Percentiles rank a stretch among this genome's conserved stretches.
These are phyloP conservation scores for Aphanoascus verrucosus DNA, from an alignment of 2,329 filamentous ascomycete species.

Conservation along the genomic window DNA sequence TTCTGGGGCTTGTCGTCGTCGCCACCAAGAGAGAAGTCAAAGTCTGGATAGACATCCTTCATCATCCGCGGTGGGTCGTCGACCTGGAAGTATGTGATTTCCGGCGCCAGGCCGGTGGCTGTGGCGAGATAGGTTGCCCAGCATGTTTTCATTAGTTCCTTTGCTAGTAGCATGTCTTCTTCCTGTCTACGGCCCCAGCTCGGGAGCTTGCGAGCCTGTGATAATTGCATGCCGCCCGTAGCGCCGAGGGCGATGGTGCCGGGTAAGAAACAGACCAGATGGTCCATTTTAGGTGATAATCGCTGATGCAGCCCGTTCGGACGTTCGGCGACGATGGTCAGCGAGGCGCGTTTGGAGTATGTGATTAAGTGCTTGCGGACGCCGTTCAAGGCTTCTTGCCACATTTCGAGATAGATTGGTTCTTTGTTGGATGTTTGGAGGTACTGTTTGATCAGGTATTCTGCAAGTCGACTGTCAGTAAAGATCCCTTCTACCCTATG, in stretches of 20 bases:
- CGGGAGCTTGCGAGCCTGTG: slow-evolving; percentile 59
- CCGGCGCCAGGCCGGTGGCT: slow-evolving; percentile 79
- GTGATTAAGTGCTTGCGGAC: slow-evolving; percentile 87
- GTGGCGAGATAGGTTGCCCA: slow-evolving; percentile 95
- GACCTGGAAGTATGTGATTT: slow-evolving; percentile 86
- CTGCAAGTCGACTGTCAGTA: slow-evolving; percentile 29
- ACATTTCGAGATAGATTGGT: slow-evolving; percentile 79
- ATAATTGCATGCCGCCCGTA: slow-evolving; percentile 66
- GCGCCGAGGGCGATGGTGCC: slow-evolving; percentile 85
- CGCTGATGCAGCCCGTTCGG: slow-evolving; percentile 57
- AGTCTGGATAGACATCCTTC: slow-evolving; percentile 22
- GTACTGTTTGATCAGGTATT: slow-evolving; percentile 98
- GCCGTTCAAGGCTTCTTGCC: slow-evolving; percentile 73
- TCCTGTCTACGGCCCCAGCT: slow-evolving; percentile 71
- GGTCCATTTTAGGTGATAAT: slow-evolving; percentile 89
- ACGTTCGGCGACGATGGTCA: slow-evolving; percentile 84
- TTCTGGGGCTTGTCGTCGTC: slow-evolving; percentile 27
- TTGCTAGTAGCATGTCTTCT: slow-evolving; percentile 74
- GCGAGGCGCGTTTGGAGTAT: slow-evolving; percentile 66
- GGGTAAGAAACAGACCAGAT: slow-evolving; percentile 93
- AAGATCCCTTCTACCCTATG: too few relatives aligned
- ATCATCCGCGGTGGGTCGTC: slow-evolving; percentile 52
- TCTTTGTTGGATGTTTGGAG: slow-evolving; percentile 84
- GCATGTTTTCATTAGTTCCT: slow-evolving; percentile 90
- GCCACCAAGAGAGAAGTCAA: slow-evolving; percentile 24